Evolutionary conservation across 1,284 basidiomycete genomes (phyloP).

Genomic region (Jaminaea rosea): DNA sequence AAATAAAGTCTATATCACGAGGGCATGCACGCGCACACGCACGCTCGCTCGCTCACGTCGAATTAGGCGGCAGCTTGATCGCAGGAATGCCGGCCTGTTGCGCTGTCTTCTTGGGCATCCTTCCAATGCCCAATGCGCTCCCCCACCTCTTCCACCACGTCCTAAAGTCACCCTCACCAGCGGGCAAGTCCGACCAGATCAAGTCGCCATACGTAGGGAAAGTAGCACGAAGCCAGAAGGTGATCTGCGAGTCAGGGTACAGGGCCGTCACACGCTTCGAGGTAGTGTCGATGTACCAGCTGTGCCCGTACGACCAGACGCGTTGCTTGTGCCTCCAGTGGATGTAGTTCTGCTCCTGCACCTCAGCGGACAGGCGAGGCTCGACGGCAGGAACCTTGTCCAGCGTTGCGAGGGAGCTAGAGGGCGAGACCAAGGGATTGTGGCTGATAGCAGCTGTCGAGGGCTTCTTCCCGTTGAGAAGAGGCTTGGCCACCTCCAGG

Average conservation of each 20-base stretch:
- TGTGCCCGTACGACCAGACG: conserved; percentile 32
- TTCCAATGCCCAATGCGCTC: conserved; percentile 23
- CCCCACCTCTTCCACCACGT: conserved; percentile 28
- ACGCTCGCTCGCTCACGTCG: no score
- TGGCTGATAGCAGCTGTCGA: conserved; percentile 19
- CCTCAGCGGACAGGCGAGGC: conserved; percentile 31
- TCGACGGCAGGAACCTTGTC: conserved; percentile 29
- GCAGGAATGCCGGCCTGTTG: neutral
- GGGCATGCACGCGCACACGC: no score
- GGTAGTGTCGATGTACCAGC: conserved; percentile 39
- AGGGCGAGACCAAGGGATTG: conserved; percentile 11
- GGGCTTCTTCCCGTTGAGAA: conserved; percentile 21
- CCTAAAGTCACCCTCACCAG: conserved; percentile 10
- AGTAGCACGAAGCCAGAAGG: conserved; percentile 16
- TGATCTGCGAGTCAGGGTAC: conserved; percentile 37
- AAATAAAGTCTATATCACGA: no score
- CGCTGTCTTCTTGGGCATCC: conserved; percentile 5
- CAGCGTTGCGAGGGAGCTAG: neutral
- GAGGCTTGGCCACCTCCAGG: conserved; percentile 23
- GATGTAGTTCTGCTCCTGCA: conserved; percentile 40
- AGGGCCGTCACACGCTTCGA: conserved; percentile 31
- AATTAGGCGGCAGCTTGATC: no score
- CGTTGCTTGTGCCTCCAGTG: conserved; percentile 26
- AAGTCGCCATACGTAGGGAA: conserved; percentile 37
- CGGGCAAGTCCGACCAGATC: conserved; percentile 21